A percentile compares a stretch with the other conserved stretches of the same genome.
phyloP scores from a whole-genome alignment of 306 rosid genomes.

The Citrullus colocynthis region DNA sequence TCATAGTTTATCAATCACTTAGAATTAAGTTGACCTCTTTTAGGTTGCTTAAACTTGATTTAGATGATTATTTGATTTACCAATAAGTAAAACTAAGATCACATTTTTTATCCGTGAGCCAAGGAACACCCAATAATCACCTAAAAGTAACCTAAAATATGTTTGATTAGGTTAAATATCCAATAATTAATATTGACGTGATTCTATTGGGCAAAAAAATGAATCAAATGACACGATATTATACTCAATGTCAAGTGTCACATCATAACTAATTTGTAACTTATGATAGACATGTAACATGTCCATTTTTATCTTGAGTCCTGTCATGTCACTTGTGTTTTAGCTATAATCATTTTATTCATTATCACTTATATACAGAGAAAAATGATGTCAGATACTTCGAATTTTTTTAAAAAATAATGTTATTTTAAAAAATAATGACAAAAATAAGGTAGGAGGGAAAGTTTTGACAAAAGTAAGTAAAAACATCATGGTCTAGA shows the following conservation, averaged over 20 bases:
- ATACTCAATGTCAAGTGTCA: no score
- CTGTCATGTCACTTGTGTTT: not conserved
- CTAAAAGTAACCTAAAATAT: not conserved
- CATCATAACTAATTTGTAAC: no score
- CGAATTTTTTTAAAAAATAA: no score
- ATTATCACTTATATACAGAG: not conserved
- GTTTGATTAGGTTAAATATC: not conserved
- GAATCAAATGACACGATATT: no score
- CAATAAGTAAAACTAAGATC: not conserved
- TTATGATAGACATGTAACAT: no score
- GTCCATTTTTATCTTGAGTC: not conserved
- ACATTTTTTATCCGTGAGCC: not conserved
- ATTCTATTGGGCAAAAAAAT: no score
- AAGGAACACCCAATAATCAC: not conserved
- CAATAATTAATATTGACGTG: not conserved
- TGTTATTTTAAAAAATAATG: no score
- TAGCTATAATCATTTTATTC: no score
- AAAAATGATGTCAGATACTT: not conserved
- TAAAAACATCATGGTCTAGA: no score
- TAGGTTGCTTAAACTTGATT: not conserved
- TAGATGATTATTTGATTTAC: not conserved
- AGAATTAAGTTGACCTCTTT: no score
- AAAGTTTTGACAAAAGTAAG: no score
- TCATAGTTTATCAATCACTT: not conserved
- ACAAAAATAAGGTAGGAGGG: no score